These are phyloP conservation scores for Metarhizium robertsii DNA, from an alignment of 2,329 filamentous ascomycete genomes.

Conservation along the genomic window DNA sequence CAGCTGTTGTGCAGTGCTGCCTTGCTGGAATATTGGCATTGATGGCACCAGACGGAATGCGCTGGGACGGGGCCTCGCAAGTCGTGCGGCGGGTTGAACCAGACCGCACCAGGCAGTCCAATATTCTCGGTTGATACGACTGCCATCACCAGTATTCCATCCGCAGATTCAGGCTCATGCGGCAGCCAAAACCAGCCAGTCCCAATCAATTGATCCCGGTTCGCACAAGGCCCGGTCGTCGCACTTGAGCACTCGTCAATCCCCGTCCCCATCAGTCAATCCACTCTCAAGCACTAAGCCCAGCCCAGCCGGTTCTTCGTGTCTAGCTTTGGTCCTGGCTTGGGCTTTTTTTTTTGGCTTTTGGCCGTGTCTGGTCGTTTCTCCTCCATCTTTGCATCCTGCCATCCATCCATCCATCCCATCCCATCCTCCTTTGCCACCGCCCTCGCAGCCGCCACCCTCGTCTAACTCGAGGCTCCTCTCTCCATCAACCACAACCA, in stretches of 20 bases:
- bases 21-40: too few species aligned
- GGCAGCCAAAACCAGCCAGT: background rate
- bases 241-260: background rate
- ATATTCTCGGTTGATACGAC: too few species aligned
- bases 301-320: background rate
- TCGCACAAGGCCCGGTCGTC: background rate
- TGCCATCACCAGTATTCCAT: too few species aligned
- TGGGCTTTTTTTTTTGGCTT: background rate
- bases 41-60: too few species aligned
- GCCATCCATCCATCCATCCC: background rate
- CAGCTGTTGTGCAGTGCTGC: too few species aligned
- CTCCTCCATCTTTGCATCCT: conserved; percentile 2
- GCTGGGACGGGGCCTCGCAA: too few species aligned
- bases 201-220: too few species aligned
- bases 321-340: background rate
- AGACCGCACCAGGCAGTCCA: too few species aligned
- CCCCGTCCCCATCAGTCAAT: background rate
- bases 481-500: background rate
- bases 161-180: too few species aligned
- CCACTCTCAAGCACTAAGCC: background rate
- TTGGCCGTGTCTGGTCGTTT: background rate
- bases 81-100: too few species aligned
- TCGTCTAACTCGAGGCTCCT: background rate
- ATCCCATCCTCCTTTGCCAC: conserved; percentile 2
- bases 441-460: conserved; percentile 1